Percentiles rank a stretch among this genome's conserved stretches.
These are phyloP conservation scores for Eucalyptus tenuipes DNA, from an alignment of 345 rosid species.

Conservation along the genomic window DNA sequence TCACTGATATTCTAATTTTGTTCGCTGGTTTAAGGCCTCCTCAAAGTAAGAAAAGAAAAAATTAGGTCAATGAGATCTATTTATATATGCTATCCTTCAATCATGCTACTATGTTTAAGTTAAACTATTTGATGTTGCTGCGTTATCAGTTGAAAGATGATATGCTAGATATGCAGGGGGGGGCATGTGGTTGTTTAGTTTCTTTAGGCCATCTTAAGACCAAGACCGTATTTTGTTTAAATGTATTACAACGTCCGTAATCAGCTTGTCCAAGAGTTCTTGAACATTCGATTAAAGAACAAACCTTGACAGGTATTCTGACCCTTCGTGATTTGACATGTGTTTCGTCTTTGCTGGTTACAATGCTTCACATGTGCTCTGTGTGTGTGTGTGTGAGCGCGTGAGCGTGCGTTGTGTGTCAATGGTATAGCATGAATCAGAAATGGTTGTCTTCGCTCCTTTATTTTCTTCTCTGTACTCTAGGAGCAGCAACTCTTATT, in stretches of 20 bases:
- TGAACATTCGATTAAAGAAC: not conserved
- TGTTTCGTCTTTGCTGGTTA: not conserved
- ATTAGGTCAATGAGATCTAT: not conserved
- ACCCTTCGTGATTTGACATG: not conserved
- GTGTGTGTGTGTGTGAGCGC: rapidly evolving
- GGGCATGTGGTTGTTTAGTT: not conserved
- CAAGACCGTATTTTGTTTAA: not conserved
- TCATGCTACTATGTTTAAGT: not conserved
- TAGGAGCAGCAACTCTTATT: not conserved
- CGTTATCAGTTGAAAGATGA: not conserved
- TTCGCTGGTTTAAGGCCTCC: not conserved
- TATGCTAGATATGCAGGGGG: not conserved
- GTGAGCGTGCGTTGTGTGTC: not conserved
- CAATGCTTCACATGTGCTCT: not conserved
- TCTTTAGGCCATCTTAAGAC: not conserved
- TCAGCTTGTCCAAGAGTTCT: not conserved
- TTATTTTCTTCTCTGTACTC: not conserved
- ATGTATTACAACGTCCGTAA: not conserved
- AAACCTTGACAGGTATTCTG: not conserved
- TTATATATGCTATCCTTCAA: not conserved
- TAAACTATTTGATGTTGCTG: not conserved
- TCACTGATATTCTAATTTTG: not conserved
- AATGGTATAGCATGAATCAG: not conserved
- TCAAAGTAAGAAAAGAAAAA: not conserved
- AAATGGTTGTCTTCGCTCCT: not conserved